Conservation (phyloP, 495 filamentous ascomycete species). For the Penicillium angulare region DNA sequence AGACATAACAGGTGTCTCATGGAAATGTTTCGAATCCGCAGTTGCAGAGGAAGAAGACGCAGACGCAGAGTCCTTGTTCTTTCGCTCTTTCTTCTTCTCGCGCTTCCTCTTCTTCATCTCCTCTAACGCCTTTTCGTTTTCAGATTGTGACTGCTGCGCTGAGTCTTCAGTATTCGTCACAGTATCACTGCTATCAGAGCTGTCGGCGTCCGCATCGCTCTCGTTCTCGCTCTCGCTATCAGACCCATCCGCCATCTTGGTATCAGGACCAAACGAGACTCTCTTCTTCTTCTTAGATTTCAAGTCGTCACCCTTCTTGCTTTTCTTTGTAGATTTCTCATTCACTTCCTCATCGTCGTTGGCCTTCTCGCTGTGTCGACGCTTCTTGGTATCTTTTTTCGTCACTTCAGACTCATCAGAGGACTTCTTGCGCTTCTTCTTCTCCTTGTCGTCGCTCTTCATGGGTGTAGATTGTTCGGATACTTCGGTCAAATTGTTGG, state of each 20-base stretch:
- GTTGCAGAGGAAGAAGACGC: background rate
- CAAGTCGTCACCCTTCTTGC: conserved; percentile 17
- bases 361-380: conserved; percentile 18
- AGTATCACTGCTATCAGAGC: conserved; percentile 15
- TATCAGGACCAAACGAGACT: conserved; percentile 73
- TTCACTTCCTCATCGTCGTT: conserved; percentile 4
- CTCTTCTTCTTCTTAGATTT: conserved; percentile 55
- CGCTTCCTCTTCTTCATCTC: conserved; percentile 31
- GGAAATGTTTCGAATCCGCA: conserved; percentile 16
- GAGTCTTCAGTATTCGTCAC: conserved; percentile 11
- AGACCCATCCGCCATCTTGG: conserved; percentile 59
- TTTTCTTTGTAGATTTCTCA: conserved; percentile 17
- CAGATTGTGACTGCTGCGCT: conserved; percentile 9
- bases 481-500: conserved; percentile 33
- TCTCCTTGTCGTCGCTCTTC: conserved; percentile 18
- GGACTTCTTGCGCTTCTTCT: conserved; percentile 22
- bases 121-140: conserved; percentile 18
- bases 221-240: conserved; percentile 15
- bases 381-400: conserved; percentile 18
- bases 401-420: conserved; percentile 10
- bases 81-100: conserved; percentile 37
- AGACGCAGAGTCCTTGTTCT: conserved; percentile 9
- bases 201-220: conserved; percentile 21
- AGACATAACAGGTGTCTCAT: conserved; percentile 60
- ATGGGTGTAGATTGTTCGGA: conserved; percentile 15